Evolutionary conservation across 1,139 yeast genomes (phyloP).

Genomic region (Pichia sp.): DNA sequence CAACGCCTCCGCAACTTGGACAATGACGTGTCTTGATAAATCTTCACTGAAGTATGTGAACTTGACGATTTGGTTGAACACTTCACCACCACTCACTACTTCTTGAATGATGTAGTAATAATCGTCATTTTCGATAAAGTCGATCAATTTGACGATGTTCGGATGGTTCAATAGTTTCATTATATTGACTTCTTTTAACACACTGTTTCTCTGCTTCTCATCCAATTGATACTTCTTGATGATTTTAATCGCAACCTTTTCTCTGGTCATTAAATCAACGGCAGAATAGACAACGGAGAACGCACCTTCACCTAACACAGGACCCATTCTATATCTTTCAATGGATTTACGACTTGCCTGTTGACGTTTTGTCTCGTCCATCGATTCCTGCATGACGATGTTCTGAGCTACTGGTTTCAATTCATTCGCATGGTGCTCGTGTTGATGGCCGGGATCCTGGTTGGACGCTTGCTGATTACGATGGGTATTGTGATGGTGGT

Average conservation of each 20-base stretch:
- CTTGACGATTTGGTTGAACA: slow-evolving; percentile 56
- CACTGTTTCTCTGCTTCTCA: slow-evolving; percentile 55
- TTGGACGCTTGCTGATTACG: too few species aligned
- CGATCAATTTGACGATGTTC: slow-evolving; percentile 69
- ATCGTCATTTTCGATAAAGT: slow-evolving; percentile 61
- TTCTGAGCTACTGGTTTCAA: slow-evolving; percentile 56
- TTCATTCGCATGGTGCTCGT: slow-evolving; percentile 33
- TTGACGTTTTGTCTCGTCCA: slow-evolving; percentile 33
- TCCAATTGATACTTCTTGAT: slow-evolving; percentile 68
- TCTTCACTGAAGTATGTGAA: slow-evolving; percentile 89
- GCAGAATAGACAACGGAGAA: slow-evolving; percentile 87
- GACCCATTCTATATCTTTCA: slow-evolving; percentile 44
- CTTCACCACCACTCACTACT: slow-evolving; percentile 89
- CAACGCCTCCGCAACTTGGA: slow-evolving; percentile 81
- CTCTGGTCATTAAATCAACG: slow-evolving; percentile 43
- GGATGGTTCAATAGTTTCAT: slow-evolving; percentile 74
- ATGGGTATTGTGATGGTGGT: background rate
- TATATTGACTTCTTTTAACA: slow-evolving; percentile 79
- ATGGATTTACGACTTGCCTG: slow-evolving; percentile 49
- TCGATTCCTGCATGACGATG: slow-evolving; percentile 62
- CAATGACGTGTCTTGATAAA: slow-evolving; percentile 78
- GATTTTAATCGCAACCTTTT: slow-evolving; percentile 77
- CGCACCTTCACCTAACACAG: slow-evolving; percentile 80
- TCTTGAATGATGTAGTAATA: slow-evolving; percentile 83
- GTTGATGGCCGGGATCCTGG: slow-evolving; percentile 4